Percentiles rank a stretch among this genome's conserved stretches.
Conservation (phyloP, 2,329 filamentous ascomycete species). For the Bipolaris victoriae region DNA sequence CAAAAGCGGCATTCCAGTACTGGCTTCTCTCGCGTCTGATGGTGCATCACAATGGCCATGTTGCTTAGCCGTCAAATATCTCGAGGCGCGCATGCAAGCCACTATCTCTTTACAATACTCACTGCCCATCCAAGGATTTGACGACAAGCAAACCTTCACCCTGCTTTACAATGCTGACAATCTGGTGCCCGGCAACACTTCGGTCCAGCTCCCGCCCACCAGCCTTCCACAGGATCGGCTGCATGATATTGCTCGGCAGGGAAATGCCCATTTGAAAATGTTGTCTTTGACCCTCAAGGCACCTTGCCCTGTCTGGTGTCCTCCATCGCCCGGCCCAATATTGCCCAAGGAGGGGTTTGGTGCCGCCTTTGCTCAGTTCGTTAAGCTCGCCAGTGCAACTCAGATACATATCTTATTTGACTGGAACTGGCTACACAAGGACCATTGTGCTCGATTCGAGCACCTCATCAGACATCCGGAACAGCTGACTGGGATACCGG, state of each 20-base stretch:
- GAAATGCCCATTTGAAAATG: conserved; percentile 18
- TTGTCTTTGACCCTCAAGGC: conserved; percentile 10
- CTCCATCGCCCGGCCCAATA: not conserved
- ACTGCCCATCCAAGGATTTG: conserved; percentile 12
- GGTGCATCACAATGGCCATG: conserved; percentile 13
- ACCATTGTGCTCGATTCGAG: conserved; percentile 13
- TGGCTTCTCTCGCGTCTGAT: conserved; percentile 15
- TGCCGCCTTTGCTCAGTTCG: conserved; percentile 11
- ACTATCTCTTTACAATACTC: conserved; percentile 20
- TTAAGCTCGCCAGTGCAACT: conserved; percentile 20
- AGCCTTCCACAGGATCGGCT: conserved; percentile 10
- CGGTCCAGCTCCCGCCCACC: conserved; percentile 5
- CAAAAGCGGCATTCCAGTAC: conserved; percentile 19
- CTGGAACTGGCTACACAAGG: conserved; percentile 24
- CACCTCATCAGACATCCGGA: conserved; percentile 15
- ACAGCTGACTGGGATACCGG: conserved; percentile 16
- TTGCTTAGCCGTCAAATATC: conserved; percentile 19
- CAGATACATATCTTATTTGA: conserved; percentile 22
- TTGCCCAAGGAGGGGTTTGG: conserved; percentile 12
- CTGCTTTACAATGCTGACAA: conserved; percentile 28
- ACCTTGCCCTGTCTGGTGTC: conserved; percentile 20
- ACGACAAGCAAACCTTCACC: conserved; percentile 20
- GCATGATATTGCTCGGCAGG: conserved; percentile 14
- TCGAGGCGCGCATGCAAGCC: conserved; percentile 15
- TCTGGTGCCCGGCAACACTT: conserved; percentile 17